Evolutionary conservation across 352 stramenopile species (phyloP).

Genomic region (Poterioochromonas sp.): DNA sequence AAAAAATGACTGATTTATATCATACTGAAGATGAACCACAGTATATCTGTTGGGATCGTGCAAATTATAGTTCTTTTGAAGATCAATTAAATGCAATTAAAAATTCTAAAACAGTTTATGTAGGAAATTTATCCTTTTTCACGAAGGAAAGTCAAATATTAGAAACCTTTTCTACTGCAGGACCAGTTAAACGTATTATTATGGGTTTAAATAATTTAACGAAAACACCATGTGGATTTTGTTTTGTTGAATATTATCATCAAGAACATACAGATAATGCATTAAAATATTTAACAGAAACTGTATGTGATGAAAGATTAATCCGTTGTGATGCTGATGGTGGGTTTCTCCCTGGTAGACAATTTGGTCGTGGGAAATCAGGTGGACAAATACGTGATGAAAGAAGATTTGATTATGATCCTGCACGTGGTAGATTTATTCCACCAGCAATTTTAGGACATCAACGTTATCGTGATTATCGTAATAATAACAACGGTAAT

Average conservation of each 20-base stretch:
- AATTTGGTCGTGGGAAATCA: slow-evolving; percentile 59
- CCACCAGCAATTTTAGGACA: slow-evolving; percentile 1
- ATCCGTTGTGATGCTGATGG: slow-evolving; percentile 67
- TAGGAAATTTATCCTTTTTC: slow-evolving; percentile 94
- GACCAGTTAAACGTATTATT: slow-evolving; percentile 78
- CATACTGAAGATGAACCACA: slow-evolving; percentile 22
- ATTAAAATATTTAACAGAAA: slow-evolving; percentile 21
- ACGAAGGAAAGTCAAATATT: slow-evolving; percentile 86
- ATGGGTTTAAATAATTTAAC: slow-evolving; percentile 90
- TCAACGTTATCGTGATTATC: background rate
- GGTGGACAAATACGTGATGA: slow-evolving; percentile 55
- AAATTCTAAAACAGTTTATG: slow-evolving; percentile 81
- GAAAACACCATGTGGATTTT: slow-evolving; percentile 93
- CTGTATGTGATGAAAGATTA: slow-evolving; percentile 46
- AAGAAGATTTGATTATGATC: slow-evolving; percentile 39
- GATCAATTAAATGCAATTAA: slow-evolving; percentile 67
- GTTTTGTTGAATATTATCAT: slow-evolving; percentile 82
- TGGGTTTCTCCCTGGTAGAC: slow-evolving; percentile 59
- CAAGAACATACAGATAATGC: background rate
- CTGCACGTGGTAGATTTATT: slow-evolving; percentile 31
- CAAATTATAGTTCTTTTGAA: background rate
- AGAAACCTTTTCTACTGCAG: slow-evolving; percentile 79
- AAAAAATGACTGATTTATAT: slow-evolving; percentile 26
- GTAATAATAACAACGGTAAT: background rate
- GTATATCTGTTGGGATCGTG: slow-evolving; percentile 2